phyloP scores from a whole-genome alignment of 1,284 basidiomycete species.

The Sparassis latifolia region DNA sequence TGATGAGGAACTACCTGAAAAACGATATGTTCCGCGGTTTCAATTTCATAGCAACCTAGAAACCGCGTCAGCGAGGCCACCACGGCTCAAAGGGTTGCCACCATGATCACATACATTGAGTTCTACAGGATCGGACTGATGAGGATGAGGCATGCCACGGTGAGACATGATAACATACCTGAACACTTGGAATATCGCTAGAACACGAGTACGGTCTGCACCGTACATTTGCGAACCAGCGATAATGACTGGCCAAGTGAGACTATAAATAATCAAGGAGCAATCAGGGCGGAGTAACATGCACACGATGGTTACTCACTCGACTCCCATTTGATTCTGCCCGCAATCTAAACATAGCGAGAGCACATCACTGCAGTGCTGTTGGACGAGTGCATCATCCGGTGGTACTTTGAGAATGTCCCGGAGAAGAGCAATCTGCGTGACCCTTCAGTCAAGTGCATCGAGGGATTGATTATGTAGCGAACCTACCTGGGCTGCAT shows the following conservation, averaged over 20 bases:
- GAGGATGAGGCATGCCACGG: neutral
- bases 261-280: slow-evolving; percentile 16
- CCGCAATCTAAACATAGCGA: slow-evolving; percentile 26
- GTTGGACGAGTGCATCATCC: slow-evolving; percentile 32
- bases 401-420: slow-evolving; percentile 35
- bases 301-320: slow-evolving; percentile 23
- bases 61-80: neutral
- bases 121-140: slow-evolving; percentile 15
- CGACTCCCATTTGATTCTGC: slow-evolving; percentile 26
- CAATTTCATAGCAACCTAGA: slow-evolving; percentile 40
- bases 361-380: slow-evolving; percentile 23
- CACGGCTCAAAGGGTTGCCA: too few species aligned
- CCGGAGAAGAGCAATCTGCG: slow-evolving; percentile 37
- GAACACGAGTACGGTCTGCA: slow-evolving; percentile 30
- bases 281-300: slow-evolving; percentile 3
- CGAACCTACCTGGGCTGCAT: slow-evolving; percentile 26
- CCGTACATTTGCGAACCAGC: slow-evolving; percentile 36
- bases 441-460: neutral
- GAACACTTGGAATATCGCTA: slow-evolving; percentile 37
- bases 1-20: slow-evolving; percentile 30
- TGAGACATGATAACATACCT: slow-evolving; percentile 24
- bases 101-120: slow-evolving; percentile 15
- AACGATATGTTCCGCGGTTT: slow-evolving; percentile 40
- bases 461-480: slow-evolving; percentile 2
- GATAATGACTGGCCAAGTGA: slow-evolving; percentile 40